Evolutionary conservation across 164 flowering plant species (phyloP).

Genomic region (Dillenia turbinata): DNA sequence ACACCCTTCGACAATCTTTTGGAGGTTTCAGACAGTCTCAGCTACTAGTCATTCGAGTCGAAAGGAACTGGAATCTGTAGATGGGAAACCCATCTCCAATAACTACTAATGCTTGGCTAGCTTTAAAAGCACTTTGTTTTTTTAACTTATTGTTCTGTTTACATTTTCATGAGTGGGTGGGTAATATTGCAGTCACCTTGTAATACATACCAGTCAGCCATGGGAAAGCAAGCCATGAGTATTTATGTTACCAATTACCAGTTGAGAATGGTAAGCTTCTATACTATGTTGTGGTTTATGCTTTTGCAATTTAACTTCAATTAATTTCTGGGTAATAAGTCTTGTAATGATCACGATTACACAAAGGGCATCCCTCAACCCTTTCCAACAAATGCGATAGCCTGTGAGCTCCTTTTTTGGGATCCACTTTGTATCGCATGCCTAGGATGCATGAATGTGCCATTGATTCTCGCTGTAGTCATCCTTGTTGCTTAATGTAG

Average conservation of each 20-base stretch:
- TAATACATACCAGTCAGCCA: slow-evolving; percentile 98
- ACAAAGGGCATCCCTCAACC: no score
- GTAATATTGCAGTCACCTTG: slow-evolving; percentile 78
- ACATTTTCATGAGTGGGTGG: neutral
- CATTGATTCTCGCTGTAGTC: no score
- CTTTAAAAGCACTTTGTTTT: neutral
- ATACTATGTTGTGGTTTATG: neutral
- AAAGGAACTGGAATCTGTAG: no score
- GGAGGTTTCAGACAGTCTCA: no score
- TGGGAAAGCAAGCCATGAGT: slow-evolving; percentile 99
- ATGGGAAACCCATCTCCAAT: no score
- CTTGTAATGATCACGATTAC: neutral
- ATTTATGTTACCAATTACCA: slow-evolving; percentile 98
- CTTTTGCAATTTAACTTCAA: neutral
- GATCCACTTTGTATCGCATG: no score
- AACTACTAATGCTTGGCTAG: slow-evolving; percentile 2
- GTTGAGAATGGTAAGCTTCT: slow-evolving; percentile 77
- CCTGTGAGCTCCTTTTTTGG: no score
- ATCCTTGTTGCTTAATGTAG: no score
- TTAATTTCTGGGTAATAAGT: neutral
- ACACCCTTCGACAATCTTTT: no score
- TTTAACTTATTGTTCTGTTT: neutral
- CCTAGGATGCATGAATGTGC: no score
- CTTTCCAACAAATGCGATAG: no score
- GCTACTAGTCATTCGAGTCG: no score